Evolutionary conservation across 305 asterid genomes (phyloP).

Genomic region (Galium porrigens): DNA sequence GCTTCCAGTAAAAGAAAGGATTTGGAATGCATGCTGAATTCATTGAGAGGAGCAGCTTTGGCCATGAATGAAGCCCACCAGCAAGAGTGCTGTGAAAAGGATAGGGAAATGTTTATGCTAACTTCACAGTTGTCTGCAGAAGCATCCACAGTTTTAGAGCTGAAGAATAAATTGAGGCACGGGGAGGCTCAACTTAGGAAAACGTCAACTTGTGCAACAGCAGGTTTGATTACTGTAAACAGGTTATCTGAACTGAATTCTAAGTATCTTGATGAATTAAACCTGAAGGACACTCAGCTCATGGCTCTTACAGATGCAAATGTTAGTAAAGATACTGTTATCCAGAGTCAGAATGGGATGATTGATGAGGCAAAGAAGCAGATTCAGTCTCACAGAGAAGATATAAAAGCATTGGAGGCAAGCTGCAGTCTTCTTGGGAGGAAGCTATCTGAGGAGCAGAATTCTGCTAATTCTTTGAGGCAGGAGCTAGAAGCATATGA

Average conservation of each 20-base stretch:
- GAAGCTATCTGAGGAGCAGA: conserved; percentile 42
- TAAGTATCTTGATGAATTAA: conserved; percentile 28
- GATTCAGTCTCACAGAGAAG: conserved; percentile 36
- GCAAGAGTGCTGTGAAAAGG: conserved; percentile 64
- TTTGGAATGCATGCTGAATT: conserved; percentile 82
- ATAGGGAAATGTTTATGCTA: conserved; percentile 38
- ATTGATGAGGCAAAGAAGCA: conserved; percentile 33
- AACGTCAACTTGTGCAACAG: conserved; percentile 64
- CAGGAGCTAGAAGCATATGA: conserved; percentile 40
- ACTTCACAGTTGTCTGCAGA: conserved; percentile 37
- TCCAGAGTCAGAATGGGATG: conserved; percentile 30
- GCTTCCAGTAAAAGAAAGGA: conserved; percentile 50
- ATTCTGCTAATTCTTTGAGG: conserved; percentile 24
- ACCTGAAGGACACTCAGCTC: conserved; percentile 33
- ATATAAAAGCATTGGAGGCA: conserved; percentile 34
- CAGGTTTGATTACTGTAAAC: conserved; percentile 60
- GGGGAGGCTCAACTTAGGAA: conserved; percentile 43
- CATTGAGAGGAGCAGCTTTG: conserved; percentile 86
- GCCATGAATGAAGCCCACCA: conserved; percentile 75
- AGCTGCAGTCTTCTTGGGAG: conserved; percentile 27
- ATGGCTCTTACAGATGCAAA: conserved; percentile 30
- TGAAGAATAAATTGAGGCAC: conserved; percentile 33
- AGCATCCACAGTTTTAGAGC: conserved; percentile 33
- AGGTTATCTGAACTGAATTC: conserved; percentile 57
- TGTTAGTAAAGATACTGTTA: conserved; percentile 26